A percentile compares a stretch with the other conserved stretches of the same genome.
Conservation (phyloP, 257 asterid genomes). For the Solanum tarijense region DNA sequence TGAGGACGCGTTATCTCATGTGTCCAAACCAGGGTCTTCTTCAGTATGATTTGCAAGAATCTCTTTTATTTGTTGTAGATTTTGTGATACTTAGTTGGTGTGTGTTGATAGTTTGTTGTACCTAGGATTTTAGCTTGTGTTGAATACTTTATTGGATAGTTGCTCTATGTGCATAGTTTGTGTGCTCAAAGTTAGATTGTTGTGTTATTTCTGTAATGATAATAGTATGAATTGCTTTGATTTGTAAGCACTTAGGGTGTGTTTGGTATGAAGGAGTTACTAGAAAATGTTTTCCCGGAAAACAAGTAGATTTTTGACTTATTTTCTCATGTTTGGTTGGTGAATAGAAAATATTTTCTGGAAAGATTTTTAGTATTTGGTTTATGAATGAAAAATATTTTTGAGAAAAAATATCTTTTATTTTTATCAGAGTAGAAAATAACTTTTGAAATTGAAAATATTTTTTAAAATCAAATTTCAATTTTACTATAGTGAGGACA, state of each 20-base stretch:
- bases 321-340: too few species aligned
- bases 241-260: not conserved
- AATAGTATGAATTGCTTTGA: not conserved
- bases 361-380: too few species aligned
- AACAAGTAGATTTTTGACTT: too few species aligned
- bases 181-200: not conserved
- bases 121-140: not conserved
- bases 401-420: too few species aligned
- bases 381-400: too few species aligned
- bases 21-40: slow-evolving; percentile 30
- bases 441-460: too few species aligned
- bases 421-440: too few species aligned
- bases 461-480: too few species aligned
- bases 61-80: not conserved
- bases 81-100: not conserved
- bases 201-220: not conserved
- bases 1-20: slow-evolving; percentile 63
- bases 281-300: too few species aligned
- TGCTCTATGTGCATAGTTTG: not conserved
- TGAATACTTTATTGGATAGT: not conserved
- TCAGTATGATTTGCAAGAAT: slow-evolving; percentile 11
- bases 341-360: too few species aligned
- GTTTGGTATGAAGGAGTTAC: too few species aligned
- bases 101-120: not conserved
- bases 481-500: too few species aligned